Evolutionary conservation across 2,329 filamentous ascomycete genomes (phyloP).

Genomic region (Tolypocladium cylindrosporum): DNA sequence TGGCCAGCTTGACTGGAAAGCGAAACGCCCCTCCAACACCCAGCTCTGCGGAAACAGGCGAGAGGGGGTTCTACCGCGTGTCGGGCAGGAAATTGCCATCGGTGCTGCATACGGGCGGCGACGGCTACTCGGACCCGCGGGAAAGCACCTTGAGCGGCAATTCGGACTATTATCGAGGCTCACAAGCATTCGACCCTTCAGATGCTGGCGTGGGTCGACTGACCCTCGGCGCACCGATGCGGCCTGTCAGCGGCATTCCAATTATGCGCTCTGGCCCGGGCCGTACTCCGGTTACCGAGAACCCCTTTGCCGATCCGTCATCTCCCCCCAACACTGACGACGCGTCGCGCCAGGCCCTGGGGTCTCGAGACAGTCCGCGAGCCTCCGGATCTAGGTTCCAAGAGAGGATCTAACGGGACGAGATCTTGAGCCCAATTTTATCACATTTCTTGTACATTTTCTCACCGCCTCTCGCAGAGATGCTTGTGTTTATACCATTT

Average conservation of each 20-base stretch:
- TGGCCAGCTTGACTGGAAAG: slow-evolving; percentile 36
- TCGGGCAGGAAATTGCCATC: slow-evolving; percentile 56
- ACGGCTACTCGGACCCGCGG: slow-evolving; percentile 47
- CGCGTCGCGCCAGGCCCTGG: slow-evolving; percentile 24
- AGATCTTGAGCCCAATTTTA: not conserved
- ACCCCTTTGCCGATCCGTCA: slow-evolving; percentile 30
- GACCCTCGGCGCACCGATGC: slow-evolving; percentile 47
- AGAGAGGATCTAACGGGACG: slow-evolving; percentile 24
- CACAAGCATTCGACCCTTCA: slow-evolving; percentile 32
- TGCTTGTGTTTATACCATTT: not conserved
- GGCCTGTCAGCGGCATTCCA: slow-evolving; percentile 49
- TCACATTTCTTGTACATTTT: not conserved
- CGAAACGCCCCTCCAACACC: slow-evolving; percentile 17
- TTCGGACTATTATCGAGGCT: slow-evolving; percentile 45
- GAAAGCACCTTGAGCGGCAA: slow-evolving; percentile 35
- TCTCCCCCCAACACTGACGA: slow-evolving; percentile 16
- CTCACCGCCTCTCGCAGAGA: not conserved
- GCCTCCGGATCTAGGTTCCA: slow-evolving; percentile 29
- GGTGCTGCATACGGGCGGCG: slow-evolving; percentile 50
- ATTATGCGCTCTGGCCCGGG: slow-evolving; percentile 56
- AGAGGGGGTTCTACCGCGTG: slow-evolving; percentile 54
- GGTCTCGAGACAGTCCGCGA: slow-evolving; percentile 22
- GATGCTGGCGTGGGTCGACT: slow-evolving; percentile 27
- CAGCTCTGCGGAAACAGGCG: slow-evolving; percentile 26
- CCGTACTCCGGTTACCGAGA: slow-evolving; percentile 49